Evolutionary conservation across 768 basidiomycete genomes (phyloP).

Genomic region (Trametes gibbosa): DNA sequence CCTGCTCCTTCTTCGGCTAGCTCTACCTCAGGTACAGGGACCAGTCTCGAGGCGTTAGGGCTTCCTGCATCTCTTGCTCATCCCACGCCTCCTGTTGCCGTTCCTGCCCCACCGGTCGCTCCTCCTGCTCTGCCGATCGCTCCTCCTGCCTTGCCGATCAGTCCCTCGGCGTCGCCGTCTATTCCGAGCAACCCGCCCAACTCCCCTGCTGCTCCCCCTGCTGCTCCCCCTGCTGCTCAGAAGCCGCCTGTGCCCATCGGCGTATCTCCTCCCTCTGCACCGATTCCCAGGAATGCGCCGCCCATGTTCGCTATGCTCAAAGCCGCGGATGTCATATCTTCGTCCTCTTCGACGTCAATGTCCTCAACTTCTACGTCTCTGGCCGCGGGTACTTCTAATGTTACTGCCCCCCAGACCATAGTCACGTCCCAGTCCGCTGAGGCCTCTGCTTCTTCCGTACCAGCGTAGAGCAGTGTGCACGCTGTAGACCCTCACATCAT

Average conservation of each 20-base stretch:
- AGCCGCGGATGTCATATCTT: background rate
- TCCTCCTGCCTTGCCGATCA: background rate
- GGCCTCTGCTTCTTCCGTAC: background rate
- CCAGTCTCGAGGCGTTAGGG: background rate
- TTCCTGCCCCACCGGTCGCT: background rate
- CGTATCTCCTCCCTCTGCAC: background rate
- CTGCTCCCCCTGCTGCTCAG: background rate
- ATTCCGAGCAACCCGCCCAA: slow-evolving; percentile 2
- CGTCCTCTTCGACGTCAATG: background rate
- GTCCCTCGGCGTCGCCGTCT: background rate
- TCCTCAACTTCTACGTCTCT: background rate
- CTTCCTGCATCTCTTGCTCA: no score
- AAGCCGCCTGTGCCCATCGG: background rate
- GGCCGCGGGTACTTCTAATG: background rate
- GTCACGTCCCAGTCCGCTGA: background rate
- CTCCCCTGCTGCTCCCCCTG: slow-evolving; percentile 21
- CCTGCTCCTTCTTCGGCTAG: background rate
- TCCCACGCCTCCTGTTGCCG: background rate
- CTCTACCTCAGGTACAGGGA: background rate
- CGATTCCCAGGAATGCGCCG: slow-evolving; percentile 3
- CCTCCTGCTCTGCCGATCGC: background rate
- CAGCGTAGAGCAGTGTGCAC: background rate
- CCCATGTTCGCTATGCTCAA: slow-evolving; percentile 5
- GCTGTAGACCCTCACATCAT: background rate
- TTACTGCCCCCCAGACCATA: background rate